Evolutionary conservation across 495 filamentous ascomycete genomes (phyloP).

Genomic region (Apodospora peruviana): DNA sequence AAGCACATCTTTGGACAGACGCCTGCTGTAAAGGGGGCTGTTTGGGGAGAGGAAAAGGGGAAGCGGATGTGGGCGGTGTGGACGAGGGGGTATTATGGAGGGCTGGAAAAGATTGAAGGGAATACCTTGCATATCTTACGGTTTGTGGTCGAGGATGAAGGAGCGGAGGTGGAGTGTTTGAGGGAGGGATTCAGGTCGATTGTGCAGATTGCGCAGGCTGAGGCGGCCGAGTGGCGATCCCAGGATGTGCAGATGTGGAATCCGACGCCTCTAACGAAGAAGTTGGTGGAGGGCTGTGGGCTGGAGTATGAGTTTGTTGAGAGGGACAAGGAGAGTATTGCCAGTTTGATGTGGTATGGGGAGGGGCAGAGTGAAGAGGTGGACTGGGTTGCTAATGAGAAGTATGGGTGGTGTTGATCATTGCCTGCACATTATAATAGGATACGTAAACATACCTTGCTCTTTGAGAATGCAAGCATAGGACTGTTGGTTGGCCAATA

Average conservation of each 20-base stretch:
- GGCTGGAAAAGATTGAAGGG: conserved; percentile 34
- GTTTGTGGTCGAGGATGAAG: conserved; percentile 59
- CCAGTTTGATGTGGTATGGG: conserved; percentile 51
- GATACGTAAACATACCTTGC: too few species aligned
- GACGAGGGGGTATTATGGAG: conserved; percentile 64
- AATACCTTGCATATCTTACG: conserved; percentile 77
- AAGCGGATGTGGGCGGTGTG: conserved; percentile 72
- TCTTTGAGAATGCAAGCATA: too few species aligned
- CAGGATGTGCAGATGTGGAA: conserved; percentile 49
- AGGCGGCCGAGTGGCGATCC: conserved; percentile 38
- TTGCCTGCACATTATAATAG: not conserved
- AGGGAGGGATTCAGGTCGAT: conserved; percentile 55
- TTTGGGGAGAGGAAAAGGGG: conserved; percentile 38
- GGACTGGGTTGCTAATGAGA: conserved; percentile 88
- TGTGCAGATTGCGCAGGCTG: conserved; percentile 28
- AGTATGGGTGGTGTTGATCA: conserved; percentile 80
- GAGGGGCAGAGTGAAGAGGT: conserved; percentile 45
- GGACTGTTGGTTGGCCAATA: too few species aligned
- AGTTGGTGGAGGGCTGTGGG: conserved; percentile 35
- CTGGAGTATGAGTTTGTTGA: conserved; percentile 36
- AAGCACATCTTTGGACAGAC: conserved; percentile 43
- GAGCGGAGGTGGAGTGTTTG: conserved; percentile 35
- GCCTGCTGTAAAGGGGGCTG: conserved; percentile 65
- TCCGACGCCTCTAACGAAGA: conserved; percentile 28
- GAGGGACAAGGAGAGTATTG: conserved; percentile 45